Percentiles rank a stretch among this genome's conserved stretches.
phyloP scores from a whole-genome alignment of 1,284 basidiomycete genomes.

The Trametes sp. region DNA sequence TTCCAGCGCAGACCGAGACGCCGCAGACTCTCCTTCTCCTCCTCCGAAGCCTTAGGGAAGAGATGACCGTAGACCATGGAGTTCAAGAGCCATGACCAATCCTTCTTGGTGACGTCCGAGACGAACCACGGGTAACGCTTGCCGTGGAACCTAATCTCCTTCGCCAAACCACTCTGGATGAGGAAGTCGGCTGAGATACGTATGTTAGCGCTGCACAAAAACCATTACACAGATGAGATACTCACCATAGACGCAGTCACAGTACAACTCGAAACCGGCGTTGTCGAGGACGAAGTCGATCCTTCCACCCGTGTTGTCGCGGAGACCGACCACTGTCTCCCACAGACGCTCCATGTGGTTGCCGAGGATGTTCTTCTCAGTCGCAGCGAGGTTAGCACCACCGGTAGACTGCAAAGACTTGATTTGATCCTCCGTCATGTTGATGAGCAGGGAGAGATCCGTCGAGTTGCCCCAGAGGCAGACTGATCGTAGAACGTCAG shows the following conservation, averaged over 20 bases:
- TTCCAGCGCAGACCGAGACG: conserved; percentile 92
- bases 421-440: conserved; percentile 99
- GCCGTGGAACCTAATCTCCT: conserved; percentile 90
- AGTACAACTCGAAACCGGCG: conserved; percentile 95
- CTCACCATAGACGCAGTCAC: conserved; percentile 93
- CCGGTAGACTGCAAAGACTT: conserved; percentile 97
- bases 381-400: conserved; percentile 93
- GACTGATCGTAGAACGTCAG: conserved; percentile 52
- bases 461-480: conserved; percentile 98
- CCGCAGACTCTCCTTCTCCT: conserved; percentile 84
- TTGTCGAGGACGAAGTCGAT: conserved; percentile 93
- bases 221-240: not conserved
- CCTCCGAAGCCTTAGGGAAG: conserved; percentile 83
- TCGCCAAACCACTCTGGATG: conserved; percentile 90
- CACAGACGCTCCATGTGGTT: conserved; percentile 86
- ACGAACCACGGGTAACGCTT: conserved; percentile 94
- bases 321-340: conserved; percentile 80
- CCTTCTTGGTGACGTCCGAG: conserved; percentile 96
- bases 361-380: conserved; percentile 95
- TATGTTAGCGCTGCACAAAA: not conserved
- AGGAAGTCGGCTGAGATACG: conserved; percentile 78
- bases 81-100: conserved; percentile 95
- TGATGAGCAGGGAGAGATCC: conserved; percentile 94
- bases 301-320: conserved; percentile 77
- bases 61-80: conserved; percentile 89